Evolutionary conservation across 2,329 filamentous ascomycete genomes (phyloP).

Genomic region (Apiospora sp.): DNA sequence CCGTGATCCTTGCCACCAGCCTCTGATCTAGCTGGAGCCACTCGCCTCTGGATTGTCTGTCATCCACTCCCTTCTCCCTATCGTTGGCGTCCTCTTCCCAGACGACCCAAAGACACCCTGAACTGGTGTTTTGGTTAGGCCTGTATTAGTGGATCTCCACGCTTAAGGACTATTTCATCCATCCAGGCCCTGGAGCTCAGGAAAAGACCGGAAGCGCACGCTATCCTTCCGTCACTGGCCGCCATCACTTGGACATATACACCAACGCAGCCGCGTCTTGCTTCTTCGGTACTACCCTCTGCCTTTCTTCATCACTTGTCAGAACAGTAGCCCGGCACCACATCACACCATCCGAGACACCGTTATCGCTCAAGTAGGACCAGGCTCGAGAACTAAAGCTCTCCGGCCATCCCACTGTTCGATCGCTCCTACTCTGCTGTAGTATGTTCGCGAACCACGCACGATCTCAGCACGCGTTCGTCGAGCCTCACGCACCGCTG

Average conservation of each 20-base stretch:
- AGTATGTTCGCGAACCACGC: conserved; percentile 42
- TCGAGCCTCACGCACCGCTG: conserved; percentile 42
- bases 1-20: conserved; percentile 23
- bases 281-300: conserved; percentile 43
- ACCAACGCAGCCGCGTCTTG: conserved; percentile 45
- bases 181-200: conserved; percentile 35
- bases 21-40: conserved; percentile 24
- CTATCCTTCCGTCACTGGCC: conserved; percentile 42
- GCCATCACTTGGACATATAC: conserved; percentile 45
- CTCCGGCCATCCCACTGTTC: conserved; percentile 38
- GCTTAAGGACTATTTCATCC: conserved; percentile 39
- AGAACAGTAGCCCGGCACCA: conserved; percentile 36
- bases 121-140: conserved; percentile 31
- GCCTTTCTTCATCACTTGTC: conserved; percentile 40
- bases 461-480: conserved; percentile 38
- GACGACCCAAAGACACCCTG: conserved; percentile 14
- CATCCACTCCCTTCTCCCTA: conserved; percentile 32
- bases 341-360: conserved; percentile 36
- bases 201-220: conserved; percentile 40
- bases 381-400: conserved; percentile 45
- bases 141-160: conserved; percentile 38
- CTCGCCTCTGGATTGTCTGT: not conserved
- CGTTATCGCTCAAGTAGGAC: conserved; percentile 42
- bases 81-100: conserved; percentile 29
- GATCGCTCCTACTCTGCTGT: conserved; percentile 40